Conservation (phyloP, 176 grass and related monocot genomes). For the Pharus latifolius region DNA sequence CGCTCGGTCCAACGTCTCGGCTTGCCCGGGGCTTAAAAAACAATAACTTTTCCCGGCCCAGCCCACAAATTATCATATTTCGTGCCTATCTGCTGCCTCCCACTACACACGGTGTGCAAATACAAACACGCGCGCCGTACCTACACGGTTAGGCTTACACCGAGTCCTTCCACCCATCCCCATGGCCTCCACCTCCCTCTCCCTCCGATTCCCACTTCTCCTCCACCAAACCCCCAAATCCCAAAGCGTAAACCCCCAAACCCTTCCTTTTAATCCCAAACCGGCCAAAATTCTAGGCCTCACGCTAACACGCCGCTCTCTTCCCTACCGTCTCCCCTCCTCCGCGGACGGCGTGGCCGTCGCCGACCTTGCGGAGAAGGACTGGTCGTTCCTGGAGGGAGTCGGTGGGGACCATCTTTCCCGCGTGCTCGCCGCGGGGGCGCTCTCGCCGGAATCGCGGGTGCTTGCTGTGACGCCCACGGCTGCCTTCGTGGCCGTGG, state of each 20-base stretch:
- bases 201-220: slow-evolving; percentile 15
- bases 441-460: slow-evolving; percentile 33
- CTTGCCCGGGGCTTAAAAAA: no score
- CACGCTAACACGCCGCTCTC: neutral
- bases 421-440: slow-evolving; percentile 36
- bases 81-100: no score
- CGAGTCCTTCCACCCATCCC: no score
- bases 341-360: slow-evolving; percentile 32
- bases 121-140: no score
- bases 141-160: no score
- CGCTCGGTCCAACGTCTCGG: no score
- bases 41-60: no score
- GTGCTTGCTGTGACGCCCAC: slow-evolving; percentile 65
- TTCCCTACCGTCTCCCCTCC: neutral
- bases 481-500: slow-evolving; percentile 32
- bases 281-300: slow-evolving; percentile 4
- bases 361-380: slow-evolving; percentile 64
- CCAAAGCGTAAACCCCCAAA: neutral
- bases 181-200: slow-evolving; percentile 29
- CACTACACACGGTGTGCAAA: no score
- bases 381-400: slow-evolving; percentile 76
- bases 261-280: neutral
- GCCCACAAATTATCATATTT: no score
- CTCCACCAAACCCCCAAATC: neutral
- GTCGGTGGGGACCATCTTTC: neutral